phyloP scores from a whole-genome alignment of 148 eudicot species.

The Rhododendron molle region DNA sequence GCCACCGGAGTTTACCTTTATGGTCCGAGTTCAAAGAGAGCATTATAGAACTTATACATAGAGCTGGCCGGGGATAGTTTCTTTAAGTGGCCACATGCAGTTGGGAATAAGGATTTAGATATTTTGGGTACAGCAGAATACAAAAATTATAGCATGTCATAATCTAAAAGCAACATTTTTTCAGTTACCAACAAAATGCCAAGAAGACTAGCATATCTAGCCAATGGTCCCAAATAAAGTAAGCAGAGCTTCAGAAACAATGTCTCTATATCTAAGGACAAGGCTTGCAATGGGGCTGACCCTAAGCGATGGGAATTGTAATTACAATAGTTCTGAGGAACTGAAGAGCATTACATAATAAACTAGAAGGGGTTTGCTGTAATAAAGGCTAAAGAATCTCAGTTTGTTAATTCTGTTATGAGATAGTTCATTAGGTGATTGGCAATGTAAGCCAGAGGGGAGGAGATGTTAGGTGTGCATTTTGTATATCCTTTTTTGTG shows the following conservation, averaged over 20 bases:
- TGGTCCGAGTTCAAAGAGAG: neutral
- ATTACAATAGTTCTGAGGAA: neutral
- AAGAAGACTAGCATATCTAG: constrained; percentile 1
- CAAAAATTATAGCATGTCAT: neutral
- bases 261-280: neutral
- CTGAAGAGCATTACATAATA: neutral
- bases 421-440: neutral
- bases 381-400: neutral
- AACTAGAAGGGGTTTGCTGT: neutral
- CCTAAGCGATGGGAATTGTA: neutral
- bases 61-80: neutral
- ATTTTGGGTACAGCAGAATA: neutral
- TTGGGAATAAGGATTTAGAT: neutral
- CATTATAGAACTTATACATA: neutral
- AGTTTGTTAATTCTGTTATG: neutral
- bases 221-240: neutral
- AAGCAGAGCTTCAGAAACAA: constrained; percentile 4
- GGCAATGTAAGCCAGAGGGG: neutral
- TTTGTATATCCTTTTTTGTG: neutral
- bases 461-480: neutral
- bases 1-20: neutral
- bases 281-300: neutral
- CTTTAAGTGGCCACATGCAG: neutral
- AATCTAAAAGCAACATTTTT: neutral
- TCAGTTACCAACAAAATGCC: neutral